A percentile compares a stretch with the other conserved stretches of the same genome.
These are phyloP conservation scores for Protomyces lactucae-debilis DNA, from an alignment of 1,139 yeast genomes.

Conservation along the genomic window DNA sequence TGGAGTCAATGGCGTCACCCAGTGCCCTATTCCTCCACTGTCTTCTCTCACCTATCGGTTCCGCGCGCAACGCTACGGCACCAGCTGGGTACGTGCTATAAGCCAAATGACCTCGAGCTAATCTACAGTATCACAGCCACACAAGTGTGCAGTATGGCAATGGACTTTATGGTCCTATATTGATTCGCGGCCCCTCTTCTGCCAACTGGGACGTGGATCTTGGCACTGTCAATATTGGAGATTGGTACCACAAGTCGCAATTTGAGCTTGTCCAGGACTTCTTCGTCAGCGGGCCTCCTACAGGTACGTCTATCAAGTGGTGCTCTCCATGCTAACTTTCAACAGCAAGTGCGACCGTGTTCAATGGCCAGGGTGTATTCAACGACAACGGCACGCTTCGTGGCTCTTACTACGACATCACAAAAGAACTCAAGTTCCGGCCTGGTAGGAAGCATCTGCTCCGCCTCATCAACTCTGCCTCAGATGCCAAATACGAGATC, in stretches of 20 bases:
- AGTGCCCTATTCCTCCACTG: conserved; percentile 75
- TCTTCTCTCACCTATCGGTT: conserved; percentile 61
- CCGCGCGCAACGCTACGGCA: conserved; percentile 67
- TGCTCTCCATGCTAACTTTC: conserved; percentile 69
- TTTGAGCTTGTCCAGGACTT: conserved; percentile 51
- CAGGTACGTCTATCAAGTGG: conserved; percentile 56
- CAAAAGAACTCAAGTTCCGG: conserved; percentile 28
- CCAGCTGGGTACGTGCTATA: conserved; percentile 72
- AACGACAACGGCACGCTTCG: conserved; percentile 30
- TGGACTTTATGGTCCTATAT: conserved; percentile 38
- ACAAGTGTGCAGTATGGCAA: conserved; percentile 35
- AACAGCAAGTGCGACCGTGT: conserved; percentile 54
- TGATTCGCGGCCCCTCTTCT: conserved; percentile 3
- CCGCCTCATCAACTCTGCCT: conserved; percentile 38
- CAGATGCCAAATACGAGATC: conserved; percentile 35
- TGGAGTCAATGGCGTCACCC: conserved; percentile 76
- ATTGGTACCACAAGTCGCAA: conserved; percentile 66
- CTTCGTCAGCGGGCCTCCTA: conserved; percentile 70
- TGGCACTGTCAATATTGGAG: conserved; percentile 54
- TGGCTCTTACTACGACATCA: conserved; percentile 32
- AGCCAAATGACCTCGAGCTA: not conserved
- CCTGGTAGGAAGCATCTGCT: conserved; percentile 34
- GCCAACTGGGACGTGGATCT: conserved; percentile 58
- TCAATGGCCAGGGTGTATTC: conserved; percentile 38
- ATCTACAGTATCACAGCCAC: not conserved